A percentile compares a stretch with the other conserved stretches of the same genome.
Evolutionary conservation across 371 early-diverging fungal species (phyloP).

Genomic region (Mycotypha africana): DNA sequence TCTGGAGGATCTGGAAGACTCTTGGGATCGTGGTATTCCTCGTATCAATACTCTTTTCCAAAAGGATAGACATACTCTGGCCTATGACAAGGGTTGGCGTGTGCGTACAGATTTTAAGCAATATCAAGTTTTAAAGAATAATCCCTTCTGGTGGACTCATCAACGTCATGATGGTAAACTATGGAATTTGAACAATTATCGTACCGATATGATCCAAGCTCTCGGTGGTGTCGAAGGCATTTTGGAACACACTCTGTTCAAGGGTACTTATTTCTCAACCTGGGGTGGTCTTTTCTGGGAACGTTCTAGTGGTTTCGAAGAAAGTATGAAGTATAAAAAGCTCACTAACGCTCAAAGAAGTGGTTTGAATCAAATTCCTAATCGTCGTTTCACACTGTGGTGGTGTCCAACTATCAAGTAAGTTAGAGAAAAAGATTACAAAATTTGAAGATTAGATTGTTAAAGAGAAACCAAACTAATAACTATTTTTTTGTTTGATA

Average conservation of each 20-base stretch:
- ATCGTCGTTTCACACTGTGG: conserved; percentile 99
- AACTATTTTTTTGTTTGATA: too few species aligned
- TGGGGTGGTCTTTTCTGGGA: conserved; percentile 99
- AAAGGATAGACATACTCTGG: conserved; percentile 96
- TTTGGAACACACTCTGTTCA: conserved; percentile 97
- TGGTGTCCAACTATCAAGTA: conserved; percentile 99
- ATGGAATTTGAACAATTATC: conserved; percentile 95
- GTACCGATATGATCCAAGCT: conserved; percentile 98
- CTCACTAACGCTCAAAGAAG: conserved; percentile 98
- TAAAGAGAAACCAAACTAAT: too few species aligned
- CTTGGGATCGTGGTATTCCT: conserved; percentile 99
- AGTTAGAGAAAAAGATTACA: too few species aligned
- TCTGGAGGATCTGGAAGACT: conserved; percentile 95
- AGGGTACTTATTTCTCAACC: conserved; percentile 95
- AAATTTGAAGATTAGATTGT: too few species aligned
- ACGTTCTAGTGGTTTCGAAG: conserved; percentile 59
- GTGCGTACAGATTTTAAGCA: conserved; percentile 96
- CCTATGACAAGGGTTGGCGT: conserved; percentile 99
- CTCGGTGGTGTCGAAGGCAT: conserved; percentile 98
- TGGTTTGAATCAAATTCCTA: conserved; percentile 98
- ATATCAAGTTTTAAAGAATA: conserved; percentile 92
- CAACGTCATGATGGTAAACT: conserved; percentile 96
- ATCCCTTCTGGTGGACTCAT: conserved; percentile 96
- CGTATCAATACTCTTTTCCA: conserved; percentile 96
- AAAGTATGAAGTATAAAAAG: conserved; percentile 81